Base-by-base conservation (phyloP, 352 stramenopile genomes). In the Phytophthora brassicae region DNA sequence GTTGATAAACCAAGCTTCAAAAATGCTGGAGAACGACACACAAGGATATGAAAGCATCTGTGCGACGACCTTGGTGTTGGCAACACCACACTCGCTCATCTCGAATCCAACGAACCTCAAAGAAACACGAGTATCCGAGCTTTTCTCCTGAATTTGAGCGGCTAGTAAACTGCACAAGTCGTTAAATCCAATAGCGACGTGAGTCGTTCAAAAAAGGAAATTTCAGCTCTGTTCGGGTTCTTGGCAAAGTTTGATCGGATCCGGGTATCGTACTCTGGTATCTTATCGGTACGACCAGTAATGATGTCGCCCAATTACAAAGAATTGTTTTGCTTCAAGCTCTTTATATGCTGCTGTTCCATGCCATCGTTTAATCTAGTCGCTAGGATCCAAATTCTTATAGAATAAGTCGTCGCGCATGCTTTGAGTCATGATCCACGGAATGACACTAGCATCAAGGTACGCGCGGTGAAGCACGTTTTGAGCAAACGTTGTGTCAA, bases 1-100 rank as follows among this genome's bases (percentile, higher is more conserved):
- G 51, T 66, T 19, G 66, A 70, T 19, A 60, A 70, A n/a, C 60
- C 66, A 72, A 5, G 68, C 64, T 38, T 72, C 64, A 52, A 68
- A 68, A 20, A 65, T 53, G 38, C 53, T 72, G 7, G 36, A 52
- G 31, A 74, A 49, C 19, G 48, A 39, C 7, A 70, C 29, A 17
- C 16, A 26, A 0, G 60, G 7, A 35, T 38, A 67, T 5, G 9
- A 23, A 4, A 74, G 50, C 66, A 74, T 74, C 2, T 70, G 35
- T 1, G 66, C 65, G 24, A 74, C 54, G 0, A 70, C 60, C 24
- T 66, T 70, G 49, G 49, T 50, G 20, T 74, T 74, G 11, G 66
- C 60, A 33, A 74, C 60, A 16, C 44, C 17, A 52, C 67, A 70
- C 50, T 69, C 66, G 20, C 66, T 70, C 54, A 66, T 70, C 16